Percentiles rank a stretch among this genome's conserved stretches.
Conservation (phyloP, 139 green algal species). For the Micractinium sp. region DNA sequence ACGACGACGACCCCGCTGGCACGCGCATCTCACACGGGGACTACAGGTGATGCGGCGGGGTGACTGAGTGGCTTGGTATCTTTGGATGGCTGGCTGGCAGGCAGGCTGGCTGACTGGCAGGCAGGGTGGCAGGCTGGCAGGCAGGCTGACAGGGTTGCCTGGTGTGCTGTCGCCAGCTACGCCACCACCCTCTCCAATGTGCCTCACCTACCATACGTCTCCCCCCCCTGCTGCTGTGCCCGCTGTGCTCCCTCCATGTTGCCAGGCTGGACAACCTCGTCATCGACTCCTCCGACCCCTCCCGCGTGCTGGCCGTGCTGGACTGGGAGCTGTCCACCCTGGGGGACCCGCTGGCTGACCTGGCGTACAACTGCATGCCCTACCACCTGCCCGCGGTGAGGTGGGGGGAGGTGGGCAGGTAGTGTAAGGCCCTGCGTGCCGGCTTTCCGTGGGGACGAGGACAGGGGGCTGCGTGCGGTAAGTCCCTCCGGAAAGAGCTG, state of each 20-base stretch:
- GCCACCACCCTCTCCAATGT: not conserved
- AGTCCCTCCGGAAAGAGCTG: too few species aligned
- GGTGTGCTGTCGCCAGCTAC: too few species aligned
- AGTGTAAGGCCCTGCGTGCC: too few species aligned
- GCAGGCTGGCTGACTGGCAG: not conserved
- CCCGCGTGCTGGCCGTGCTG: conserved; percentile 80
- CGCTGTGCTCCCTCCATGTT: not conserved
- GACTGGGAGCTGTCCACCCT: conserved; percentile 99
- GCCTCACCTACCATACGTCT: not conserved
- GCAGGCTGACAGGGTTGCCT: too few species aligned
- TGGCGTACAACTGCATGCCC: conserved; percentile 93
- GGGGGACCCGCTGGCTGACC: conserved; percentile 88
- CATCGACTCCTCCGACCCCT: conserved; percentile 45
- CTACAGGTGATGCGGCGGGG: conserved; percentile 8
- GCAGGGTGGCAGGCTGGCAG: too few species aligned
- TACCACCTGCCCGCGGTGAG: conserved; percentile 78
- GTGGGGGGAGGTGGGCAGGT: not conserved
- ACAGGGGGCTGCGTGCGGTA: too few species aligned
- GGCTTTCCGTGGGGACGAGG: too few species aligned
- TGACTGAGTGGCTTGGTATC: too few species aligned
- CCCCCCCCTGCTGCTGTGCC: not conserved
- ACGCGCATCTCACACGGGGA: conserved; percentile 79
- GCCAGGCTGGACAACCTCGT: conserved; percentile 95
- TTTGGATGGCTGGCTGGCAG: too few species aligned
- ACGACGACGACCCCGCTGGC: conserved; percentile 50